Evolutionary conservation across 176 grass and related monocot species (phyloP), one percentile per base, ranked within the genome.

Genomic region (Oryza glumipatula): DNA sequence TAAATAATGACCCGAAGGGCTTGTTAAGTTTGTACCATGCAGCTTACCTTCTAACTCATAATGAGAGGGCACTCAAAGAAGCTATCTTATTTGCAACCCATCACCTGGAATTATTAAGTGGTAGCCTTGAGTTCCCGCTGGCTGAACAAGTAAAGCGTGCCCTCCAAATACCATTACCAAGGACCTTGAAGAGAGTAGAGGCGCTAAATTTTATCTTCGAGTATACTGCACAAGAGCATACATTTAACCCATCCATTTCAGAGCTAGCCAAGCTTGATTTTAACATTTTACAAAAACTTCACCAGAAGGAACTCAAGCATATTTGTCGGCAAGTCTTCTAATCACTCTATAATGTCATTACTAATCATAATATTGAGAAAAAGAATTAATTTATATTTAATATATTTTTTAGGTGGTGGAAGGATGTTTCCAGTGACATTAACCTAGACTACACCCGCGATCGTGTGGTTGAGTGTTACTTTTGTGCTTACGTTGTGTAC

Each of bases 11-110:
- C 6, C 30, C 66, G 33, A 14, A 15, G 5, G 66, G 66, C 14
- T 36, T 68, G 28, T 3, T 68, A 68, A 68, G 66, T 68, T 68
- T 68, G 33, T 68, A 68, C 30, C 35, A 68, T 35, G 66, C 66
- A 68, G 11, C 30, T 36, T 13, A 68, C 66, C 66, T 68, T 35
- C 13, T 36, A 35, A 35, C 30, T 68, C 26, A 32, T 3, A 15
- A 15, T 35, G 66, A 68, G 66, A 28, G 6, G 66, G 30, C 12
- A 33, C 30, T 68, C 2, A 23, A 67, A 32, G 65, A 33, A 32
- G 26, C 26, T 6, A 67, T 67, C 65, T 2, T 67, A 33, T 67
- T 67, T 67, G 65, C 65, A 67, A 67, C 24, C 1, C 12, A 32
- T 14, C 65, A 67, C 14, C 26, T 67, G 11, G 12, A 67, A 30